phyloP scores from a whole-genome alignment of 2,329 filamentous ascomycete genomes.

The Colletotrichum lini region DNA sequence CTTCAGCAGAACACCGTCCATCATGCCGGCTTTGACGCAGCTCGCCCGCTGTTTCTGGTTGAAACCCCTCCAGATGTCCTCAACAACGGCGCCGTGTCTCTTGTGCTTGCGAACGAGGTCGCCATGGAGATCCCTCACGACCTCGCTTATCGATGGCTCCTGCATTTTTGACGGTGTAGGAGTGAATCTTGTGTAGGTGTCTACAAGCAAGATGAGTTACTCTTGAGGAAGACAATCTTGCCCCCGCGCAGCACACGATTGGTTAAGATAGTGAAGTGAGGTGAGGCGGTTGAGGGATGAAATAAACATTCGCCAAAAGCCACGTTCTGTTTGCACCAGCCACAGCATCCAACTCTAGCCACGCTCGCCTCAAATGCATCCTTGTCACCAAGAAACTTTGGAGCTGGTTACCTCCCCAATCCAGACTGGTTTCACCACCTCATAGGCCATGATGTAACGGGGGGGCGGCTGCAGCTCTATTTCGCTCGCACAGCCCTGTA shows the following conservation, averaged over 20 bases:
- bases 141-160: not conserved
- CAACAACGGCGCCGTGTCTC: slow-evolving; percentile 52
- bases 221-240: not conserved
- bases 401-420: too few species aligned
- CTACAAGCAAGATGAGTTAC: too few species aligned
- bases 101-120: slow-evolving; percentile 58
- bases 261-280: not conserved
- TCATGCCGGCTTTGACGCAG: slow-evolving; percentile 53
- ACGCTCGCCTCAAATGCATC: not conserved
- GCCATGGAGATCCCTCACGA: slow-evolving; percentile 50
- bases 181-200: not conserved
- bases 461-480: too few species aligned
- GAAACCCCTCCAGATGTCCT: slow-evolving; percentile 58
- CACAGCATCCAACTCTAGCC: not conserved
- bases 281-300: not conserved
- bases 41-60: slow-evolving; percentile 50
- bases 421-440: too few species aligned
- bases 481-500: too few species aligned
- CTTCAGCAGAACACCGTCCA: slow-evolving; percentile 53
- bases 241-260: too few species aligned
- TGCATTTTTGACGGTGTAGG: not conserved
- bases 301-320: not conserved
- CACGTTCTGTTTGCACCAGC: not conserved
- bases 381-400: not conserved
- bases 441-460: too few species aligned